These are phyloP conservation scores for Knoxdaviesia proteae DNA, from an alignment of 2,329 filamentous ascomycete species.

Conservation along the genomic window DNA sequence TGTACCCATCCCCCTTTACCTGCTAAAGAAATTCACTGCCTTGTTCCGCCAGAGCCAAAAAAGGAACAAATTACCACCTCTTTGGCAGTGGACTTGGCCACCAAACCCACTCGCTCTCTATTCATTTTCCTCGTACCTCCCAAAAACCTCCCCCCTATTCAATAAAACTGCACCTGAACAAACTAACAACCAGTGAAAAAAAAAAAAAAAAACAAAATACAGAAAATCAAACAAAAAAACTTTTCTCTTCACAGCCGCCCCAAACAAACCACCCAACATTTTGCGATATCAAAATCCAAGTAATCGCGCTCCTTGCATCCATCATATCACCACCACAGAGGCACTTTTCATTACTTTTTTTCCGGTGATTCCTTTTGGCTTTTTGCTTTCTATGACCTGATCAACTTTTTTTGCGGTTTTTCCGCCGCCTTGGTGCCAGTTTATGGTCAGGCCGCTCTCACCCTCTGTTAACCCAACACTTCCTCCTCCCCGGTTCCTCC, in stretches of 20 bases:
- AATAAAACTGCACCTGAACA: too few relatives aligned
- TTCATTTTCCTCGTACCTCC: too few relatives aligned
- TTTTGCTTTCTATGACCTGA: conserved; percentile 38
- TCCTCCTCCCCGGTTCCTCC: conserved; percentile 11
- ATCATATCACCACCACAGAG: conserved; percentile 3
- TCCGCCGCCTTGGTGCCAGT: conserved; percentile 21
- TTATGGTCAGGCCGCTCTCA: not conserved
- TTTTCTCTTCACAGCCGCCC: conserved; percentile 3
- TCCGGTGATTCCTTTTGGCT: conserved; percentile 30
- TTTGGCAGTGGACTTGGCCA: too few relatives aligned
- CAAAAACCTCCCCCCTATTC: too few relatives aligned
- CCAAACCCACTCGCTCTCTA: too few relatives aligned
- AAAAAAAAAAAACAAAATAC: conserved; percentile 2
- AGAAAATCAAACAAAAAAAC: conserved; percentile 2
- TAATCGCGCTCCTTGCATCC: conserved; percentile 1
- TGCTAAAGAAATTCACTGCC: too few relatives aligned
- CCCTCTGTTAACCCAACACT: too few relatives aligned
- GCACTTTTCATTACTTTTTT: conserved; percentile 24
- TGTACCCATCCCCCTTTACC: too few relatives aligned
- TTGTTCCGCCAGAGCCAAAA: too few relatives aligned
- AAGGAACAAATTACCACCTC: too few relatives aligned
- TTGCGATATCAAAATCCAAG: not conserved
- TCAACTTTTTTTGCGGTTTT: conserved; percentile 42
- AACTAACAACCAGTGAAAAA: not conserved
- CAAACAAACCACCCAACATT: conserved; percentile 1